Evolutionary conservation across 805 yeast species (phyloP).

Genomic region (Debaryomyces hansenii): DNA sequence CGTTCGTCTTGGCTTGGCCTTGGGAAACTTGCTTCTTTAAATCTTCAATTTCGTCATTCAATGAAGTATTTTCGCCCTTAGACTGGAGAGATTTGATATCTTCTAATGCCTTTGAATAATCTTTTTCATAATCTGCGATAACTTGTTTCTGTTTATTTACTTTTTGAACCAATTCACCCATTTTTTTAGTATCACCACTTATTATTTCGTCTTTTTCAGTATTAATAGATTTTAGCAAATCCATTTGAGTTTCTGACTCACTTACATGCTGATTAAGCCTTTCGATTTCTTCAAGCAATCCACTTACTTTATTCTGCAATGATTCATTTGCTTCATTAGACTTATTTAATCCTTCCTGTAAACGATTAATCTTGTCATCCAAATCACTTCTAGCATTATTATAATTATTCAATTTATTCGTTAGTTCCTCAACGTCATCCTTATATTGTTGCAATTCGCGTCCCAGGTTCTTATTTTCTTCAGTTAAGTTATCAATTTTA

Average conservation of each 20-base stretch:
- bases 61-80: slow-evolving; percentile 7
- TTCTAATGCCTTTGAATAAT: slow-evolving; percentile 11
- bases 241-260: slow-evolving; percentile 29
- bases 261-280: slow-evolving; percentile 22
- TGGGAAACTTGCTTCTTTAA: slow-evolving; percentile 7
- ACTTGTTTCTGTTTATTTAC: slow-evolving; percentile 17
- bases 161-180: slow-evolving; percentile 28
- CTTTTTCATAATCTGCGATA: slow-evolving; percentile 14
- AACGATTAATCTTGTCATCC: not conserved
- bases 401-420: not conserved
- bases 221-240: slow-evolving; percentile 12
- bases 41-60: slow-evolving; percentile 10
- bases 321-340: slow-evolving; percentile 2
- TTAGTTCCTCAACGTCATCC: slow-evolving; percentile 14
- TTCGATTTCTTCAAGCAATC: slow-evolving; percentile 8
- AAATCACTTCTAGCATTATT: not conserved
- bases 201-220: slow-evolving; percentile 32
- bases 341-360: not conserved
- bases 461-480: slow-evolving; percentile 7
- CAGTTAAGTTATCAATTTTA: slow-evolving; percentile 11
- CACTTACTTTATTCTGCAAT: slow-evolving; percentile 8
- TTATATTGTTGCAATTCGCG: slow-evolving; percentile 8
- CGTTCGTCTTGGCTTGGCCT: slow-evolving; percentile 46
- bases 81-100: slow-evolving; percentile 6
- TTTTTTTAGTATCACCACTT: slow-evolving; percentile 27